These are phyloP conservation scores for Coprinopsis sp. DNA, from an alignment of 768 basidiomycete genomes.

Conservation along the genomic window DNA sequence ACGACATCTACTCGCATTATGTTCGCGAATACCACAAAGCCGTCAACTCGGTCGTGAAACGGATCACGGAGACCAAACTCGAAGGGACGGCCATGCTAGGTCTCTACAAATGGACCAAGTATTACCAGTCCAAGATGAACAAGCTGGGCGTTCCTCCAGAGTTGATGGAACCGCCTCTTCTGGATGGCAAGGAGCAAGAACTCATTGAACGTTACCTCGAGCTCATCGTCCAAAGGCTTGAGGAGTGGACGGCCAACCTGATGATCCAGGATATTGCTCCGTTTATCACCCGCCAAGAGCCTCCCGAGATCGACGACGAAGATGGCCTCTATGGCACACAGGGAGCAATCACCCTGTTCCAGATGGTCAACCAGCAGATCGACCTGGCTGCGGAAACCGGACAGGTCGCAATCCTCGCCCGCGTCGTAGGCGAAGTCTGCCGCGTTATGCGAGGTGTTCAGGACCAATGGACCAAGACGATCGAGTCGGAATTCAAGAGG, in stretches of 20 bases:
- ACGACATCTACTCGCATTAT: slow-evolving; percentile 81
- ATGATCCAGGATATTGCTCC: slow-evolving; percentile 88
- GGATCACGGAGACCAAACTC: slow-evolving; percentile 64
- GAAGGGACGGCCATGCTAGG: slow-evolving; percentile 86
- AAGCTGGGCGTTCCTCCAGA: slow-evolving; percentile 82
- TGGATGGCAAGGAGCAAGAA: slow-evolving; percentile 90
- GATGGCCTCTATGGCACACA: slow-evolving; percentile 89
- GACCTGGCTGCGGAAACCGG: slow-evolving; percentile 94
- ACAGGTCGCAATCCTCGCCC: slow-evolving; percentile 88
- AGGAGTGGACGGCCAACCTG: slow-evolving; percentile 93
- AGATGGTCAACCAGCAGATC: slow-evolving; percentile 96
- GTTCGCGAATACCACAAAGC: slow-evolving; percentile 88
- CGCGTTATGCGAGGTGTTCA: slow-evolving; percentile 91
- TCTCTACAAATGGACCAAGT: slow-evolving; percentile 91
- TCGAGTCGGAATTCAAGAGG: slow-evolving; percentile 84
- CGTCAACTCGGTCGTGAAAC: slow-evolving; percentile 68
- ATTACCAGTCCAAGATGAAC: slow-evolving; percentile 93
- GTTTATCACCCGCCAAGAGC: slow-evolving; percentile 76
- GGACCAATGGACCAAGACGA: slow-evolving; percentile 76
- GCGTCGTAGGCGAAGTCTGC: slow-evolving; percentile 83
- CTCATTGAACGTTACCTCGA: slow-evolving; percentile 95
- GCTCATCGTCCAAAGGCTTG: slow-evolving; percentile 89
- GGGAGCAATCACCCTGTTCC: slow-evolving; percentile 92
- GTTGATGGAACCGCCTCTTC: slow-evolving; percentile 80
- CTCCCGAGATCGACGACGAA: slow-evolving; percentile 89